These are phyloP conservation scores for Eragrostis nindensis DNA, from an alignment of 176 grass and related monocot species.

Conservation along the genomic window DNA sequence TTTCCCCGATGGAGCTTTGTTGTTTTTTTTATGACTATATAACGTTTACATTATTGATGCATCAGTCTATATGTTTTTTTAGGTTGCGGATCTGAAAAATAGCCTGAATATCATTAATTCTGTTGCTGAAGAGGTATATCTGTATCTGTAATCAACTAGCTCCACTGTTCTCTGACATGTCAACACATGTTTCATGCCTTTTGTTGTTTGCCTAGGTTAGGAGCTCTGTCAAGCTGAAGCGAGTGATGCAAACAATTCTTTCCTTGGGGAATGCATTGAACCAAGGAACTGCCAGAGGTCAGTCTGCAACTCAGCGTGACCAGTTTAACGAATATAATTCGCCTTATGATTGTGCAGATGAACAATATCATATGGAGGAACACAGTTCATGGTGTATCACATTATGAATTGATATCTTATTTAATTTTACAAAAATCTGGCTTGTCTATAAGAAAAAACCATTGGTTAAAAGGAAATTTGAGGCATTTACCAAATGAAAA, in stretches of 20 bases:
- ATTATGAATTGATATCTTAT: slow-evolving; percentile 1
- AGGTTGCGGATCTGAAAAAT: slow-evolving; percentile 84
- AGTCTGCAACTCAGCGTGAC: slow-evolving; percentile 48
- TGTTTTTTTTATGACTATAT: slow-evolving; percentile 1
- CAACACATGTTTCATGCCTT: slow-evolving; percentile 31
- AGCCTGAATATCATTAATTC: slow-evolving; percentile 78
- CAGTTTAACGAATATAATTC: slow-evolving; percentile 29
- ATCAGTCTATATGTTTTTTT: slow-evolving; percentile 38
- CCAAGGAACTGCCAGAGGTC: slow-evolving; percentile 95
- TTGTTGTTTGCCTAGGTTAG: slow-evolving; percentile 66
- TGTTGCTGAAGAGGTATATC: slow-evolving; percentile 78
- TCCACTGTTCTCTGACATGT: slow-evolving; percentile 29
- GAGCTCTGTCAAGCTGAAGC: slow-evolving; percentile 82
- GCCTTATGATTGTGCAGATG: slow-evolving; percentile 22
- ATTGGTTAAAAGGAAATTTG: not conserved
- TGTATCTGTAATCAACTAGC: not conserved
- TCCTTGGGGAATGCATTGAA: slow-evolving; percentile 95
- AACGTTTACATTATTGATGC: slow-evolving; percentile 8
- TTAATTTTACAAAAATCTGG: not conserved
- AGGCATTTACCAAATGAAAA: slow-evolving; percentile 20
- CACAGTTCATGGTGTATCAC: not conserved
- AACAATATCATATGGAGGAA: slow-evolving; percentile 22
- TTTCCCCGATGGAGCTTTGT: not conserved
- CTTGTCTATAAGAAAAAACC: not conserved
- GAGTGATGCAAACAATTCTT: slow-evolving; percentile 95